Conservation (phyloP, 331 rosid species). For the Prunus yedoensis region DNA sequence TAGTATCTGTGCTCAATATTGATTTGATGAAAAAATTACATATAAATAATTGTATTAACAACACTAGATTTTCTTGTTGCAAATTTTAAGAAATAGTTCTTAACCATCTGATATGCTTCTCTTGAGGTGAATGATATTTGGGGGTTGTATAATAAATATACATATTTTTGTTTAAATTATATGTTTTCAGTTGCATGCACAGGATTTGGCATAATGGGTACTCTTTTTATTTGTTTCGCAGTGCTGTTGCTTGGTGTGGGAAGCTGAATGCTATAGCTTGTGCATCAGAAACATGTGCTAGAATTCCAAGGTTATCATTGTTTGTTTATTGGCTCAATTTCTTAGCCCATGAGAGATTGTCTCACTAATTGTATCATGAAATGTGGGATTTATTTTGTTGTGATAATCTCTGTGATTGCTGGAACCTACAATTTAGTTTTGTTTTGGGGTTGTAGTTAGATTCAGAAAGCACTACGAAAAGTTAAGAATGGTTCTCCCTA, state of each 20-base stretch:
- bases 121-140: background rate
- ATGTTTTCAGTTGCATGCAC: background rate
- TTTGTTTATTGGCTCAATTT: slow-evolving; percentile 12
- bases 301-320: slow-evolving; percentile 80
- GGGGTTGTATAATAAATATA: background rate
- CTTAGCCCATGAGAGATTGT: background rate
- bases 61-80: no score
- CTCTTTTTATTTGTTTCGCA: slow-evolving; percentile 27
- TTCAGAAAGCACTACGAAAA: background rate
- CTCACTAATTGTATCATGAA: background rate
- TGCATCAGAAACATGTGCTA: slow-evolving; percentile 93
- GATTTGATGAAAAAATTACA: background rate
- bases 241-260: slow-evolving; percentile 95
- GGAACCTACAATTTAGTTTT: background rate
- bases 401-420: background rate
- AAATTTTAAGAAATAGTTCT: background rate
- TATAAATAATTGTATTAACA: background rate
- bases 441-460: background rate
- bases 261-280: slow-evolving; percentile 95
- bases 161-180: no score
- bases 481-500: background rate
- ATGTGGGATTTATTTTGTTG: background rate
- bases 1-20: no score
- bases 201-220: background rate
- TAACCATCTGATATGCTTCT: background rate